A percentile compares a stretch with the other conserved stretches of the same genome.
Conservation (phyloP, 352 stramenopile species). For the Phytophthora melonis region DNA sequence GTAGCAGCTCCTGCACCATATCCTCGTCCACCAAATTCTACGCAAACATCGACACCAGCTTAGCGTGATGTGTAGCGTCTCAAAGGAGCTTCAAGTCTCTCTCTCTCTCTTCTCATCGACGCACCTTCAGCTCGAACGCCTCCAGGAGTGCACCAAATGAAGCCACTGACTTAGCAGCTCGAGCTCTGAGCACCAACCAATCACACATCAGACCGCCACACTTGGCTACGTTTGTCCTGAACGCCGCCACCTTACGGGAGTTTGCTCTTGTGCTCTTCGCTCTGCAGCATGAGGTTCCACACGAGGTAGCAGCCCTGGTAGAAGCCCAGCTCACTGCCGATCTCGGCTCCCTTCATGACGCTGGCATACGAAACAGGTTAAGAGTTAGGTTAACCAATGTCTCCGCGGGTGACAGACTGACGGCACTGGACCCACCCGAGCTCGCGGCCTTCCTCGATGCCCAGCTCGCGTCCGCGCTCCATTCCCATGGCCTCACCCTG, state of each 20-base stretch:
- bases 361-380: slow-evolving; percentile 29
- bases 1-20: slow-evolving; percentile 73
- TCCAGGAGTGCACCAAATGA: slow-evolving; percentile 65
- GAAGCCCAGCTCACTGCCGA: slow-evolving; percentile 85
- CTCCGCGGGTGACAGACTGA: background rate
- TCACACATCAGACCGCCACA: background rate
- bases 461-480: slow-evolving; percentile 60
- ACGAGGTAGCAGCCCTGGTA: slow-evolving; percentile 82
- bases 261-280: slow-evolving; percentile 41
- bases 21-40: slow-evolving; percentile 87
- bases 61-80: background rate
- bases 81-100: background rate
- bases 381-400: too few relatives aligned
- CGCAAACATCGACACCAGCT: slow-evolving; percentile 1
- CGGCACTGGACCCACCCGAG: slow-evolving; percentile 58
- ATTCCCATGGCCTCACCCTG: slow-evolving; percentile 73
- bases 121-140: slow-evolving; percentile 75
- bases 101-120: background rate
- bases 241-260: slow-evolving; percentile 48
- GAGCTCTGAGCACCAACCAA: slow-evolving; percentile 40
- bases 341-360: slow-evolving; percentile 81
- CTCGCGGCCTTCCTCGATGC: slow-evolving; percentile 78
- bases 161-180: slow-evolving; percentile 66
- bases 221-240: background rate
- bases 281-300: slow-evolving; percentile 70